Base-by-base conservation (phyloP, 2,329 filamentous ascomycete species). In the Passalora sequoiae region DNA sequence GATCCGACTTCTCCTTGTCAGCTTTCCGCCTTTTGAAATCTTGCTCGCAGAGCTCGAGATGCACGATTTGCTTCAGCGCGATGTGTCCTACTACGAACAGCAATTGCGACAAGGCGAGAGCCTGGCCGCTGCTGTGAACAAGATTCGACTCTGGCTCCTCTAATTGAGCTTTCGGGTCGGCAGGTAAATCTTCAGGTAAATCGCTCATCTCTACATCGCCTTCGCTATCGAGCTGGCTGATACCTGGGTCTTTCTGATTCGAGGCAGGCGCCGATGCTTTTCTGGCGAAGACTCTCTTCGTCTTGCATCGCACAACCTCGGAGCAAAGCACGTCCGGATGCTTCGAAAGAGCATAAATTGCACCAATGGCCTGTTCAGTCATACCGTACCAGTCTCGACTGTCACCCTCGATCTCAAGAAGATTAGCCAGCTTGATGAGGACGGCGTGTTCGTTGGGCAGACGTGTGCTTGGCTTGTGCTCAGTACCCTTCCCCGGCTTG, bases 11-110 rank as follows among this genome's bases (percentile, higher is more conserved):
- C 60, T 92, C 86, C 56, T 89, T 87, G 47, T 92, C 87, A 29
- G 86, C 84, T 72, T 98, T 98, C 54, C 91, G 80, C 41, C 91
- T 85, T 72, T 98, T 98, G 68, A 98, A 98, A 66, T 98, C 92
- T 38, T 92, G 80, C 62, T 98, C 92, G 63, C 89, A 95, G n/a
- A 97, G 75, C 59, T 98, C 92, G 8, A 98, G 78, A 63, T 98
- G 92, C 1, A 98, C 94, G 56, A 98, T 98, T 63, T 98, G 94
- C 69, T 98, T 98, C 62, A 98, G 92, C 10, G 92, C 92, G 36
- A 97, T 86, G 60, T 98, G 92, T 0, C 92, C 92, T 21, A 97
- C 91, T 25, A 95, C 84, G 62, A 97, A 97, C 0, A 98, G 74
- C 2, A 98, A 76, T 59, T 97, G 92, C 0, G 92, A 95, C 2